These are phyloP conservation scores for Speleostelium caveatum DNA, from an alignment of 78 protist species.

Conservation along the genomic window DNA sequence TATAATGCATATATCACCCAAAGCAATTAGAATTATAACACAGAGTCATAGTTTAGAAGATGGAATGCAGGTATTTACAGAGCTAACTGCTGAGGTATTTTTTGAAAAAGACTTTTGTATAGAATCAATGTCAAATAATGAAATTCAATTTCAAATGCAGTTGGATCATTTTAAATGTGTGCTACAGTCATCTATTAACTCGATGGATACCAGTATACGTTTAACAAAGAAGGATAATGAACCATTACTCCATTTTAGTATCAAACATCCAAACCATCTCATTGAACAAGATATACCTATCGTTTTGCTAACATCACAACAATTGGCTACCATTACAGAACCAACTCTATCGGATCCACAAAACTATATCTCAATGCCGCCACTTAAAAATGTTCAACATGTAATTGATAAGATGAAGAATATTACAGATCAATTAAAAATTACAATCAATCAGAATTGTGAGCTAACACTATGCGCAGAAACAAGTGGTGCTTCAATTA, in stretches of 20 bases:
- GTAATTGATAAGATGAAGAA: constrained; percentile 53
- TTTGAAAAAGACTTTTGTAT: constrained; percentile 4
- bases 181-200: constrained; percentile 8
- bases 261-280: background rate
- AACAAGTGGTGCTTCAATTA: constrained; percentile 41
- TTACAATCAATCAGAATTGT: background rate
- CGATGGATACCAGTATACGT: background rate
- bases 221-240: constrained; percentile 14
- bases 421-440: constrained; percentile 36
- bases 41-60: constrained; percentile 22
- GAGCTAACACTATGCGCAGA: constrained; percentile 13
- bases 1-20: constrained; percentile 55
- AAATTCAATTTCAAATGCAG: constrained; percentile 47
- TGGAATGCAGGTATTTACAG: constrained; percentile 55
- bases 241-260: constrained; percentile 17
- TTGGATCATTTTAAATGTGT: constrained; percentile 45
- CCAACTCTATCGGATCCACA: constrained; percentile 22
- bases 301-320: constrained; percentile 26
- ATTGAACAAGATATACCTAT: constrained; percentile 48
- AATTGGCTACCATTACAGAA: constrained; percentile 28
- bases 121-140: constrained; percentile 24
- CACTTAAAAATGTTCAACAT: constrained; percentile 20
- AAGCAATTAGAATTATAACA: constrained; percentile 19
- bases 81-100: background rate
- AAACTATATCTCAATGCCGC: constrained; percentile 9